Conservation (phyloP, 768 basidiomycete species). For the Lactifluus echinatus region DNA sequence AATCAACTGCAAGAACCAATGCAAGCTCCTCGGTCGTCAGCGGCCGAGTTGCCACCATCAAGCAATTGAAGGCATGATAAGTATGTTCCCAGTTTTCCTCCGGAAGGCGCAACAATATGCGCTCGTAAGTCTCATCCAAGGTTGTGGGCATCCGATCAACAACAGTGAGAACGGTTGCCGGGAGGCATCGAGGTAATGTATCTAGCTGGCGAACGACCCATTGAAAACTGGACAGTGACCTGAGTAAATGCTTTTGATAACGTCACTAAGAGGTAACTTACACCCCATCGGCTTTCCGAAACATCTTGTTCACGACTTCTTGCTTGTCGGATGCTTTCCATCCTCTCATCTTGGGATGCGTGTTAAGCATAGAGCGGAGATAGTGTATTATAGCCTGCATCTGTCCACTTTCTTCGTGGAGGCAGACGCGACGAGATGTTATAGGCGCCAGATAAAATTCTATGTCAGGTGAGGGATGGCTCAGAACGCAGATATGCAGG, state of each 20-base stretch:
- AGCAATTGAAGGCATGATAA: background rate
- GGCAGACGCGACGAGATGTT: conserved; percentile 4
- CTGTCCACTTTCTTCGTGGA: conserved; percentile 9
- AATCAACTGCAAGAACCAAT: conserved; percentile 9
- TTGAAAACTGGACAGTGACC: background rate
- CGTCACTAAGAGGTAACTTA: background rate
- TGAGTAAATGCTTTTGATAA: background rate
- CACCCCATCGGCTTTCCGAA: conserved; percentile 7
- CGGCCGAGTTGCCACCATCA: conserved; percentile 6
- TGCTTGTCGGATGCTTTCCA: conserved; percentile 4
- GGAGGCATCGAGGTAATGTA: background rate
- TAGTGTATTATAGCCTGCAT: conserved; percentile 8
- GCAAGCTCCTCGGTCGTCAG: conserved; percentile 8
- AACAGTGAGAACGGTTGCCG: conserved; percentile 1
- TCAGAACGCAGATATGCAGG: conserved; percentile 5
- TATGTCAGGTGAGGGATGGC: background rate
- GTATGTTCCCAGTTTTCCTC: conserved; percentile 14
- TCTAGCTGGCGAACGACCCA: conserved; percentile 2
- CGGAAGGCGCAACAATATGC: background rate
- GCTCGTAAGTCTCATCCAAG: conserved; percentile 1
- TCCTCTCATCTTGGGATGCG: conserved; percentile 5
- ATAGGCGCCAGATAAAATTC: background rate
- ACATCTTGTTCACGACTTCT: conserved; percentile 4
- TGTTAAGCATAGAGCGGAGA: conserved; percentile 4
- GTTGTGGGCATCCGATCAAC: background rate